A percentile compares a stretch with the other conserved stretches of the same genome.
These are phyloP conservation scores for Phytophthora sojae DNA, from an alignment of 352 stramenopile species.

Conservation along the genomic window DNA sequence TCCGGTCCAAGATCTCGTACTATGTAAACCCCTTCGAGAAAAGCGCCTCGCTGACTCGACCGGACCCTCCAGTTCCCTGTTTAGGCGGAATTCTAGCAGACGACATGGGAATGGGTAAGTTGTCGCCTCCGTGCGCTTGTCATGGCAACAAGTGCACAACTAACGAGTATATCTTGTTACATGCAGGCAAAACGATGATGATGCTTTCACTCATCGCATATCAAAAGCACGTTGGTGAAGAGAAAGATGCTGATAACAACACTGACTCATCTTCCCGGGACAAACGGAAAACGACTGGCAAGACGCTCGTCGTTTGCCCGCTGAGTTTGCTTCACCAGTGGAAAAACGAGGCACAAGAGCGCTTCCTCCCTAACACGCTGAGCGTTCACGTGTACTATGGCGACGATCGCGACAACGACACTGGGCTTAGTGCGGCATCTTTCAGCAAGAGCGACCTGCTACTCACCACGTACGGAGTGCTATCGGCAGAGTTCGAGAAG, in stretches of 20 bases:
- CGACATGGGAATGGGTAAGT: slow-evolving; percentile 91
- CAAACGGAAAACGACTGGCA: slow-evolving; percentile 23
- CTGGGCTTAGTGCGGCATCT: slow-evolving; percentile 8
- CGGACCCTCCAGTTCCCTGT: slow-evolving; percentile 62
- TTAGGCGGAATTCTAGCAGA: slow-evolving; percentile 90
- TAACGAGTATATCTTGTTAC: not conserved
- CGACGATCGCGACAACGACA: slow-evolving; percentile 49
- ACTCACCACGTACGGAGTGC: slow-evolving; percentile 86
- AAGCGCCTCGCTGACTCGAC: slow-evolving; percentile 66
- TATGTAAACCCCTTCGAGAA: slow-evolving; percentile 89
- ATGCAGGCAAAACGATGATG: slow-evolving; percentile 85
- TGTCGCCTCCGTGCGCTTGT: not conserved
- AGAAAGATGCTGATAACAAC: not conserved
- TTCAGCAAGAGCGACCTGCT: slow-evolving; percentile 72
- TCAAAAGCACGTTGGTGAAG: slow-evolving; percentile 55
- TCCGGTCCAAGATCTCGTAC: slow-evolving; percentile 57
- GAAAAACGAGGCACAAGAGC: slow-evolving; percentile 84
- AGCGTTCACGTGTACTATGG: slow-evolving; percentile 79
- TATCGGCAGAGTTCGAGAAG: slow-evolving; percentile 77
- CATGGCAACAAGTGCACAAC: no score
- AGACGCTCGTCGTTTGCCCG: slow-evolving; percentile 88
- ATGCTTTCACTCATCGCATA: slow-evolving; percentile 70
- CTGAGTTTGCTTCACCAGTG: slow-evolving; percentile 91
- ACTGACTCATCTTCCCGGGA: slow-evolving; percentile 5
- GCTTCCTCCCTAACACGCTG: slow-evolving; percentile 61